phyloP scores from a whole-genome alignment of 257 asterid species.

The Solanum lycopersicoides region DNA sequence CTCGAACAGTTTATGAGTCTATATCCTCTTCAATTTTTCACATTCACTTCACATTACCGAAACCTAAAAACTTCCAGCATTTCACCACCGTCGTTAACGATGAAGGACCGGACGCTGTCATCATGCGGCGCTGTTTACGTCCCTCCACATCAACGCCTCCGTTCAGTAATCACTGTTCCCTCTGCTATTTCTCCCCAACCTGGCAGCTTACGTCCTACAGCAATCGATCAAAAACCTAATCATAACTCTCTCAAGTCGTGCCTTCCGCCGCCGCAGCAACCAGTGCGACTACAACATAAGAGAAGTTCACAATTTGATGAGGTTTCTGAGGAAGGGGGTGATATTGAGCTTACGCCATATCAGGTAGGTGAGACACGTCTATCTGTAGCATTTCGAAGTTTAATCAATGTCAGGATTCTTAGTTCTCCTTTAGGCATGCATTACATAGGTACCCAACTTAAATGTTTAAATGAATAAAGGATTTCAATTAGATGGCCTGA shows the following conservation, averaged over 20 bases:
- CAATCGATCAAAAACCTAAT: constrained; percentile 16
- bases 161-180: constrained; percentile 21
- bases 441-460: neutral
- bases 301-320: constrained; percentile 20
- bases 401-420: neutral
- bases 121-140: constrained; percentile 44
- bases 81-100: constrained; percentile 15
- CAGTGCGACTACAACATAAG: constrained; percentile 18
- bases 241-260: constrained; percentile 21
- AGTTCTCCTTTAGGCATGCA: neutral
- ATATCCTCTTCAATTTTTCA: constrained; percentile 25
- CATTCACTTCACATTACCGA: constrained; percentile 18
- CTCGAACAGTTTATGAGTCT: constrained; percentile 29
- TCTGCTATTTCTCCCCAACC: constrained; percentile 8
- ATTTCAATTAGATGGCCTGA: neutral
- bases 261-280: constrained; percentile 36
- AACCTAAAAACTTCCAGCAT: constrained; percentile 34
- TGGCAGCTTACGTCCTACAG: neutral
- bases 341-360: constrained; percentile 29
- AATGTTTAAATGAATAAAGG: neutral
- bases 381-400: neutral
- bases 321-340: constrained; percentile 28
- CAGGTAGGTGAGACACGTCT: constrained; percentile 16
- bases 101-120: constrained; percentile 55
- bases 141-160: constrained; percentile 74